These are phyloP conservation scores for Sphagnum fallax DNA, from an alignment of 228 moss, liverwort and hornwort genomes.

Conservation along the genomic window DNA sequence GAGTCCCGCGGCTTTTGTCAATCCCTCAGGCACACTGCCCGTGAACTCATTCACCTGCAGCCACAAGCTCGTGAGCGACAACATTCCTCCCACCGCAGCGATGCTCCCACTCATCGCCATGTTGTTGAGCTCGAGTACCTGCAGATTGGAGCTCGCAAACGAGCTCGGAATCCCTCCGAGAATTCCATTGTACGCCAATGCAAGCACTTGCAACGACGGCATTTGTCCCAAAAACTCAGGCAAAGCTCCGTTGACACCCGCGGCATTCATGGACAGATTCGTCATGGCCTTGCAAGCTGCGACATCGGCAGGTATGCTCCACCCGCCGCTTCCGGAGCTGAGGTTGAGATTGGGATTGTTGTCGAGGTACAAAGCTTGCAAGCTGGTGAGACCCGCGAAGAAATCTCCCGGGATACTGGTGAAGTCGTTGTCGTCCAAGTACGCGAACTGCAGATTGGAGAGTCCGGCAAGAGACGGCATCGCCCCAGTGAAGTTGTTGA, in stretches of 20 bases:
- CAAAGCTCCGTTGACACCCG: constrained; percentile 46
- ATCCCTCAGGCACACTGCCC: constrained; percentile 63
- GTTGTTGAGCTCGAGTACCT: constrained; percentile 71
- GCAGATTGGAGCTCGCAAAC: constrained; percentile 55
- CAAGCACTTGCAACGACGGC: constrained; percentile 49
- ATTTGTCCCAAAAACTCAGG: constrained; percentile 63
- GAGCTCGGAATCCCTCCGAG: constrained; percentile 45
- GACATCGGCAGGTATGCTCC: constrained; percentile 58
- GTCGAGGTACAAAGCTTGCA: constrained; percentile 55
- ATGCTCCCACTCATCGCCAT: constrained; percentile 62
- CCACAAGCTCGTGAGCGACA: constrained; percentile 52
- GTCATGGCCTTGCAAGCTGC: constrained; percentile 19
- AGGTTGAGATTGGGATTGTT: constrained; percentile 42
- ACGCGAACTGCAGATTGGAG: constrained; percentile 32
- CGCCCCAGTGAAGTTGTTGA: constrained; percentile 51
- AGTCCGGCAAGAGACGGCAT: constrained; percentile 75
- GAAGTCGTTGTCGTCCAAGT: constrained; percentile 56
- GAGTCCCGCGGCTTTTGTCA: constrained; percentile 38
- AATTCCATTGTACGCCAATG: constrained; percentile 64
- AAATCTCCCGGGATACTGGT: constrained; percentile 66
- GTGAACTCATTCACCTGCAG: constrained; percentile 76
- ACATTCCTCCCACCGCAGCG: constrained; percentile 48
- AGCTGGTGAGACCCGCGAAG: constrained; percentile 38
- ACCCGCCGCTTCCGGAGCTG: constrained; percentile 13
- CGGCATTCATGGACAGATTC: constrained; percentile 45